These are phyloP conservation scores for Prosopis cineraria DNA, from an alignment of 306 rosid genomes.

Conservation along the genomic window DNA sequence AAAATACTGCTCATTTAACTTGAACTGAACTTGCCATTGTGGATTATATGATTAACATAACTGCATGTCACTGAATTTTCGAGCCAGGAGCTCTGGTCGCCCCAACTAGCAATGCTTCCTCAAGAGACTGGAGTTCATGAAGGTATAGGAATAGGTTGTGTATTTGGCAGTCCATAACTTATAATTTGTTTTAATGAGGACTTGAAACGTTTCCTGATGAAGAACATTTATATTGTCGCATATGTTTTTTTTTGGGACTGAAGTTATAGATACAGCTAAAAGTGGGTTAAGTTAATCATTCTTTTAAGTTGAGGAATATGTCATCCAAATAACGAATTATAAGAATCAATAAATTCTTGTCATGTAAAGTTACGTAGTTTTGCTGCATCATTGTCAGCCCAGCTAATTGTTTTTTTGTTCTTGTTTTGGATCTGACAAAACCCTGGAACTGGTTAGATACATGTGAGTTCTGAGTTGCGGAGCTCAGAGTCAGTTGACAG, in stretches of 20 bases:
- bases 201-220: too few relatives aligned
- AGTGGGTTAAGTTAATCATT: too few relatives aligned
- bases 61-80: constrained; percentile 32
- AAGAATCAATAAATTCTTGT: background rate
- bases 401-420: background rate
- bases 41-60: constrained; percentile 41
- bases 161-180: background rate
- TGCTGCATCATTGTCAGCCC: background rate
- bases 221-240: too few relatives aligned
- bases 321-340: background rate
- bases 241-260: too few relatives aligned
- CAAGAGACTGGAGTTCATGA: constrained; percentile 50
- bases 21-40: constrained; percentile 25
- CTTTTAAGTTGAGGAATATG: too few relatives aligned
- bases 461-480: constrained; percentile 39
- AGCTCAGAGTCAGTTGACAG: constrained; percentile 42
- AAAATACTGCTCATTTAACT: background rate
- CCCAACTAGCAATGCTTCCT: constrained; percentile 35
- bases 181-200: background rate
- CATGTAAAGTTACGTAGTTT: constrained; percentile 8
- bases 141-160: constrained; percentile 31
- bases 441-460: constrained; percentile 40
- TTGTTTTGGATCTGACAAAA: constrained; percentile 39
- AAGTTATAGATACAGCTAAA: too few relatives aligned
- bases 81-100: constrained; percentile 55